Evolutionary conservation across 2,329 filamentous ascomycete species (phyloP).

Genomic region (Paecilomyces formosus): DNA sequence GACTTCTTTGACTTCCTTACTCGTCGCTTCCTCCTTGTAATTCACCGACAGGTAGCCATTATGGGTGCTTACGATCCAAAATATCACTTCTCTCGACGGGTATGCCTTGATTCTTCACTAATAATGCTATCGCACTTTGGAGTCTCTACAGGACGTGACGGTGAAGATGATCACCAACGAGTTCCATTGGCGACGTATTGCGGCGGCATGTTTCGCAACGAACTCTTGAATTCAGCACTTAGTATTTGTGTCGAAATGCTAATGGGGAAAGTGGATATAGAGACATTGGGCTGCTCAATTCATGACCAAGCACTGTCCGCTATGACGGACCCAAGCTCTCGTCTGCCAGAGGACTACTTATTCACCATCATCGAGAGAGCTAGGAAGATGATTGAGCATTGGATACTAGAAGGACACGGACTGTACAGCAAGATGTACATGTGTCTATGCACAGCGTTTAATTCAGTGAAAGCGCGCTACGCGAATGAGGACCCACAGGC

Average conservation of each 20-base stretch:
- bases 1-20: conserved; percentile 43
- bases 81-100: conserved; percentile 30
- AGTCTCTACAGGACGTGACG: not conserved
- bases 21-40: conserved; percentile 48
- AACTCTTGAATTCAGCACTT: conserved; percentile 24
- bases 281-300: not conserved
- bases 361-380: not conserved
- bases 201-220: conserved; percentile 28
- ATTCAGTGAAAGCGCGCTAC: not conserved
- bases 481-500: not conserved
- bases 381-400: not conserved
- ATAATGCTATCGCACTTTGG: conserved; percentile 25
- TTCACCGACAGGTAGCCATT: conserved; percentile 41
- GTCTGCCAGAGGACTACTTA: not conserved
- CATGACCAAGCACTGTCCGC: not conserved
- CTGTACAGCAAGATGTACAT: not conserved
- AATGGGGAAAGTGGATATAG: not conserved
- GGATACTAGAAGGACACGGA: not conserved
- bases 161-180: conserved; percentile 8
- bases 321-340: not conserved
- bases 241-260: conserved; percentile 22
- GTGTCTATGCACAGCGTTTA: not conserved
- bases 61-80: conserved; percentile 23
- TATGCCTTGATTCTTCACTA: conserved; percentile 28
- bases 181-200: conserved; percentile 19